Conservation (phyloP, 2,329 filamentous ascomycete species). For the Monosporascus cannonballus region DNA sequence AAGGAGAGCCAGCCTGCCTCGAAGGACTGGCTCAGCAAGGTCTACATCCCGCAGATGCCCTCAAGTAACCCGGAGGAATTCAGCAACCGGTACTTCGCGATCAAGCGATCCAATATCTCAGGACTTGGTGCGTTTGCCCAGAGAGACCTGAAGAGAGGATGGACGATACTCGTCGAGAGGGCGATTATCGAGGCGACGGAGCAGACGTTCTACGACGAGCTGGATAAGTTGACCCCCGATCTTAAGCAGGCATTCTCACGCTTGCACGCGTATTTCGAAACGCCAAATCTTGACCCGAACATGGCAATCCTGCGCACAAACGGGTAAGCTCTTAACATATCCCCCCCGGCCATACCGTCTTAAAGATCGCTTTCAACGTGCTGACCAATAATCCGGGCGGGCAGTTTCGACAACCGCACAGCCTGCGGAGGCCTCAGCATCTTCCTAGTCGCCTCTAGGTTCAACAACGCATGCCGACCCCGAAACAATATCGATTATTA, state of each 20-base stretch:
- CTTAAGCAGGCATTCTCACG: slow-evolving; percentile 28
- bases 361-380: no score
- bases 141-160: slow-evolving; percentile 28
- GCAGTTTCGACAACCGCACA: slow-evolving; percentile 1
- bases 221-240: slow-evolving; percentile 26
- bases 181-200: slow-evolving; percentile 32
- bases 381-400: not conserved
- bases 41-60: not conserved
- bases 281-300: slow-evolving; percentile 22
- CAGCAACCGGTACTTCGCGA: slow-evolving; percentile 33
- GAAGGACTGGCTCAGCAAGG: no score
- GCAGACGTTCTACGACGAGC: slow-evolving; percentile 26
- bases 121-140: slow-evolving; percentile 44
- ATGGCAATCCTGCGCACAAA: slow-evolving; percentile 40
- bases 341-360: no score
- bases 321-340: slow-evolving; percentile 29
- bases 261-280: slow-evolving; percentile 30
- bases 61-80: slow-evolving; percentile 9
- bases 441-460: slow-evolving; percentile 46
- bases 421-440: slow-evolving; percentile 28
- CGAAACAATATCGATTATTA: slow-evolving; percentile 37
- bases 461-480: slow-evolving; percentile 51
- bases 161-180: slow-evolving; percentile 38
- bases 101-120: slow-evolving; percentile 34
- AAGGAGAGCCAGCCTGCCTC: no score